A percentile compares a stretch with the other conserved stretches of the same genome.
Evolutionary conservation across 768 basidiomycete species (phyloP).

Genomic region (Mycena belliarum): DNA sequence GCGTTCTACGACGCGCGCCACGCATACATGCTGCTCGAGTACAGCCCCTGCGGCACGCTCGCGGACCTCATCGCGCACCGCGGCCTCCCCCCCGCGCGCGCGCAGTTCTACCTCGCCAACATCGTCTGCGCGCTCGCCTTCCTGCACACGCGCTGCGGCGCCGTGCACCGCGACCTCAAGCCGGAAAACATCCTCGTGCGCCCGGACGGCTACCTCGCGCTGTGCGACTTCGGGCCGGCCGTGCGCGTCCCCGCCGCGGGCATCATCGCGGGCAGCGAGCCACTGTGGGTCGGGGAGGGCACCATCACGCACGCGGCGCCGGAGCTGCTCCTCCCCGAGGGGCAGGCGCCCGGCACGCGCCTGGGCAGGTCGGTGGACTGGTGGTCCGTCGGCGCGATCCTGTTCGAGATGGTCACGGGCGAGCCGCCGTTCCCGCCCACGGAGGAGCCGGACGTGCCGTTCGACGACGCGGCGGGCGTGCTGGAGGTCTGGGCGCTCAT

Average conservation of each 20-base stretch:
- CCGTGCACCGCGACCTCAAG: conserved; percentile 59
- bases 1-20: conserved; percentile 48
- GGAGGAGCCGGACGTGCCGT: too few species aligned
- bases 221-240: conserved; percentile 55
- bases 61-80: conserved; percentile 18
- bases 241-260: conserved; percentile 21
- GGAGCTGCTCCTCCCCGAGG: conserved; percentile 34
- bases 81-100: conserved; percentile 32
- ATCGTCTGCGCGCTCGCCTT: conserved; percentile 51
- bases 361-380: conserved; percentile 46
- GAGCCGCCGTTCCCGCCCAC: conserved; percentile 30
- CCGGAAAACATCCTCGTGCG: conserved; percentile 60
- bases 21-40: conserved; percentile 54
- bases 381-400: conserved; percentile 52
- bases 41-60: conserved; percentile 43
- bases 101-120: conserved; percentile 58
- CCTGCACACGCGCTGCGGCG: conserved; percentile 38
- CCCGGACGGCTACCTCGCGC: conserved; percentile 52
- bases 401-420: conserved; percentile 55
- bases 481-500: conserved; percentile 30
- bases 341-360: conserved; percentile 13
- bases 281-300: conserved; percentile 40
- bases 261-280: conserved; percentile 23
- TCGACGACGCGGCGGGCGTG: too few species aligned
- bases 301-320: conserved; percentile 53